A percentile compares a stretch with the other conserved stretches of the same genome.
Evolutionary conservation across 2,329 filamentous ascomycete genomes (phyloP).

Genomic region (Aspergillus sp.): DNA sequence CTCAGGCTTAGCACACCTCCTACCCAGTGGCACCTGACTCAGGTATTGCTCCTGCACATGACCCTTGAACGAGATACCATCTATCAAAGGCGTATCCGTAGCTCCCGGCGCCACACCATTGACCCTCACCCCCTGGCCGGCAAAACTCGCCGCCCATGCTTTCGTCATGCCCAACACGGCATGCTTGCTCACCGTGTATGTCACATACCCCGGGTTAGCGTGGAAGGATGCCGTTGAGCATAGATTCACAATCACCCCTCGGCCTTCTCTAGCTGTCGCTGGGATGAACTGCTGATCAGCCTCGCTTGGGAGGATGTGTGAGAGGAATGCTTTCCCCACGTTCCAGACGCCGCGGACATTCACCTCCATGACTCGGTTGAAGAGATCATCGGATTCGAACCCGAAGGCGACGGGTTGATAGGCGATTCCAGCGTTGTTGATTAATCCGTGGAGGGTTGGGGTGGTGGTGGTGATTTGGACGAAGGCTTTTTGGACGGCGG

Average conservation of each 20-base stretch:
- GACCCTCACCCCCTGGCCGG: neutral
- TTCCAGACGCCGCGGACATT: neutral
- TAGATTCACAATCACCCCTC: neutral
- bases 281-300: neutral
- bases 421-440: neutral
- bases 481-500: neutral
- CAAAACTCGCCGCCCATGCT: neutral
- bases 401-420: too few species aligned
- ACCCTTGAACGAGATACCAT: neutral
- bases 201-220: neutral
- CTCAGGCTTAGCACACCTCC: neutral
- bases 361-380: neutral
- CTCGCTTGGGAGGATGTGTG: neutral
- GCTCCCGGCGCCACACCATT: neutral
- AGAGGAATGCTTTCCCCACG: neutral
- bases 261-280: neutral
- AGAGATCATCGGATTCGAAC: neutral
- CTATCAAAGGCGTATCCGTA: neutral
- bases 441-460: neutral
- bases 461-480: neutral
- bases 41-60: neutral
- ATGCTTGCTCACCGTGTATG: neutral
- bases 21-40: neutral
- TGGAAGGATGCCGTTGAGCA: neutral
- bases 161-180: constrained; percentile 1